Base-by-base conservation (phyloP, 768 basidiomycete species). In the Hirschioporus abietinus region DNA sequence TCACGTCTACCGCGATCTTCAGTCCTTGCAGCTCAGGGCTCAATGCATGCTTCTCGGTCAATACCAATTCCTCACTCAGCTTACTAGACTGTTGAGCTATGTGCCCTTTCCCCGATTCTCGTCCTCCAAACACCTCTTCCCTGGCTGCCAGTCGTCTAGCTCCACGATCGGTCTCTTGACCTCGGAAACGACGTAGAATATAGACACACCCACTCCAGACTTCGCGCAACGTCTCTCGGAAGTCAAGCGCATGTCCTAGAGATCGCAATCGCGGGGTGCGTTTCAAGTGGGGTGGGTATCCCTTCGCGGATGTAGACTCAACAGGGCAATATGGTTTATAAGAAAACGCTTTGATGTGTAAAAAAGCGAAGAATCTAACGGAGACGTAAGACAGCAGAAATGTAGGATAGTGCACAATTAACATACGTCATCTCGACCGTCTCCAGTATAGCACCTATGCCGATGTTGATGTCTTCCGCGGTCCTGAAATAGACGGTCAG, bases 381-480 rank as follows among this genome's bases (percentile, higher is more conserved):
- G n/a, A n/a, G 64, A 58, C 58, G 57, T 52, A 35, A 68, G 26
- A 35, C 42, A 42, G 63, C 12, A 36, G 7, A 36, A 30, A 52
- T 34, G n/a, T 1, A 65, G 52, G 27, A 35, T 59, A 15, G 63
- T 67, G 64, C 72, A 66, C 61, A 6, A 63, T 57, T 61, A 24
- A 78, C 86, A 23, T 72, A 88, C 88, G 84, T 84, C 91, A 93
- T 92, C 75, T 92, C 90, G 68, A 90, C 82, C 0, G 88, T 89
- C 70, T 90, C 86, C 1, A 88, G 71, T 12, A 92, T 76, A 0
- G 90, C 89, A 18, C 85, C 83, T 58, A 90, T 83, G 4, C 88
- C 91, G 27, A 89, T 87, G 70, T 88, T 86, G 69, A 92, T 87
- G 71, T 91, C 88, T 8, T 84, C 85, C 3, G 88, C 86, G 1